These are phyloP conservation scores for Firmiana major DNA, from an alignment of 345 rosid genomes.

Conservation along the genomic window DNA sequence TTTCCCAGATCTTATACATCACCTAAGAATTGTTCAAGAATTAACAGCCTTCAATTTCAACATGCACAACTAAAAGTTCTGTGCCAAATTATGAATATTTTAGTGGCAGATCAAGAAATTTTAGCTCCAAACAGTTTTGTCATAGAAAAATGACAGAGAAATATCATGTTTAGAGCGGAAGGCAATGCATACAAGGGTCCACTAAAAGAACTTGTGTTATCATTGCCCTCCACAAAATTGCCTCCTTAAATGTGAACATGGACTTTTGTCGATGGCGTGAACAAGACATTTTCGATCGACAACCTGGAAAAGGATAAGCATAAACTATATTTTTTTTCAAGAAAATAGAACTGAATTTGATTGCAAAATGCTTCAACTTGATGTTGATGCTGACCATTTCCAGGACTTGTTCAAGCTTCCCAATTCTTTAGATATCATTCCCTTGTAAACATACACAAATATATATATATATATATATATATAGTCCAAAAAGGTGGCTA, in stretches of 20 bases:
- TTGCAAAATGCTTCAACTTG: neutral
- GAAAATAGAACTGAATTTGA: neutral
- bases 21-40: neutral
- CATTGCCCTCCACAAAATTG: neutral
- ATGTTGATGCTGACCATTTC: neutral
- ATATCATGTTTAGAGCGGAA: neutral
- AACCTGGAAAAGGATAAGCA: slow-evolving; percentile 2
- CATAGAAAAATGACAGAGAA: neutral
- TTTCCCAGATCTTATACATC: neutral
- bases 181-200: neutral
- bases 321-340: neutral
- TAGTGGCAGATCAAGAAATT: neutral
- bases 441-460: neutral
- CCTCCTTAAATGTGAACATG: slow-evolving; percentile 8
- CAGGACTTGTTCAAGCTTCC: slow-evolving; percentile 1
- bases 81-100: neutral
- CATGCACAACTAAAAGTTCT: neutral
- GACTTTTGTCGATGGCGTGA: neutral
- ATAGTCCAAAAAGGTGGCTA: neutral
- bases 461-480: neutral
- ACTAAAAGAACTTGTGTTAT: neutral
- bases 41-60: neutral
- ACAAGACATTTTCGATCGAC: neutral
- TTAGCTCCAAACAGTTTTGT: neutral
- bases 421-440: neutral